These are phyloP conservation scores for Boletus reticulatus DNA, from an alignment of 768 basidiomycete species.

Conservation along the genomic window DNA sequence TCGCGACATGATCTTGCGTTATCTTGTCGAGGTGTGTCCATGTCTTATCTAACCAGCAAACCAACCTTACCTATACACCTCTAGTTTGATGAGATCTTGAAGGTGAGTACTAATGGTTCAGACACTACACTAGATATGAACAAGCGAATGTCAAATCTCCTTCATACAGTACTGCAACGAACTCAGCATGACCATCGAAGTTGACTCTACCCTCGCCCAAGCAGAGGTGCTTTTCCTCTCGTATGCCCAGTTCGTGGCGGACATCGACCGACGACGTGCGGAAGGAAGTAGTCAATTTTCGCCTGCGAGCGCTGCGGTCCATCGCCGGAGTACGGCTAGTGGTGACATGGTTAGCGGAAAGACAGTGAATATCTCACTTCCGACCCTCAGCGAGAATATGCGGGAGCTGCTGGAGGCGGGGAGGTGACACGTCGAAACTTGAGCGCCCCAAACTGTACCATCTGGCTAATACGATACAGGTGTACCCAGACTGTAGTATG, in stretches of 20 bases:
- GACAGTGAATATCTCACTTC: slow-evolving; percentile 37
- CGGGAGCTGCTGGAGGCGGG: slow-evolving; percentile 55
- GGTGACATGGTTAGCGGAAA: slow-evolving; percentile 6
- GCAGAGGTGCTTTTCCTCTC: slow-evolving; percentile 96
- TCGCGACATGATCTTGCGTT: slow-evolving; percentile 91
- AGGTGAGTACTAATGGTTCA: slow-evolving; percentile 16
- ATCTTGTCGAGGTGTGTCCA: slow-evolving; percentile 80
- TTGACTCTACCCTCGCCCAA: slow-evolving; percentile 93
- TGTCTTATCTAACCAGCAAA: neutral
- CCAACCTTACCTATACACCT: slow-evolving; percentile 3
- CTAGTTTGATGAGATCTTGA: slow-evolving; percentile 59
- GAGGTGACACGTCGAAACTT: slow-evolving; percentile 21
- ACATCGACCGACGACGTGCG: slow-evolving; percentile 77
- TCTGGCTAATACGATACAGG: slow-evolving; percentile 1
- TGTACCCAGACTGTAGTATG: slow-evolving; percentile 14
- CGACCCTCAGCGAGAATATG: slow-evolving; percentile 60
- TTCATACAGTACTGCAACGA: slow-evolving; percentile 80
- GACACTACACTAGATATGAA: neutral
- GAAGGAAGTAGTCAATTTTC: slow-evolving; percentile 41
- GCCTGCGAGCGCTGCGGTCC: slow-evolving; percentile 31
- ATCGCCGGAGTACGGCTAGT: slow-evolving; percentile 25
- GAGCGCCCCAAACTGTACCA: neutral
- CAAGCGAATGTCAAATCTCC: neutral
- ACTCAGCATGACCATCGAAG: slow-evolving; percentile 93
- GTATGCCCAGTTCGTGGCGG: slow-evolving; percentile 83